Base-by-base conservation (phyloP, 1,284 basidiomycete genomes). In the Moesziomyces sp. region DNA sequence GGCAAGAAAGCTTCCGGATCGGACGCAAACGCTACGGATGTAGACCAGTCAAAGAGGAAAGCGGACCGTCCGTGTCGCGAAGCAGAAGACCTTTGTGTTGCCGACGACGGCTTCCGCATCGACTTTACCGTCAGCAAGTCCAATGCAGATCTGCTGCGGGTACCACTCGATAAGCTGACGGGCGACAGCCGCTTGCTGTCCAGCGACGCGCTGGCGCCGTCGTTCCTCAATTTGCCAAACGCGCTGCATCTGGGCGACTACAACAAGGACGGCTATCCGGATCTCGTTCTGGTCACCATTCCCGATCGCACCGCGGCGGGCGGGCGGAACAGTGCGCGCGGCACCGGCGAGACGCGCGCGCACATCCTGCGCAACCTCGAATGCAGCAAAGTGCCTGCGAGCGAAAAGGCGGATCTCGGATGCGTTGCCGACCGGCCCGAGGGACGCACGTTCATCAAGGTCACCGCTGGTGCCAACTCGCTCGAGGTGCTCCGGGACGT, bases 251-350 rank as follows among this genome's bases (percentile, higher is more conserved):
- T 95, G 0, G 97, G 95, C 44, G 97, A 99, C 85, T 91, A 89
- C 61, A 93, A 98, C 84, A 88, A 96, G 40, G 95, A 99, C 82
- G 97, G 97, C 0, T 98, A 93, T 86, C 95, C 97, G 0, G 97
- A 99, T 78, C 80, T 98, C 9, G 86, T 74, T 0, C 28, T 98
- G 3, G 77, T 91, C 7, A 89, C 94, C n/a, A 83, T 89, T 0
- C 88, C 82, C 2, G 74, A 84, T 10, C 52, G 54, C 8, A 52
- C 45, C 4, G 46, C 48, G 3, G 83, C 38, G 71, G 85, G 51
- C 76, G 84, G 35, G 46, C 73, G 28, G 56, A 74, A 74, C 60
- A 60, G 57, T 19, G 57, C 1, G 51, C 62, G 13, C 35, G 80
- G 63, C 5, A 45, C 38, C 5, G 72, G 72, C 83, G 85, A 52